phyloP scores from a whole-genome alignment of 2,329 filamentous ascomycete genomes.

The Alternaria triticimaculans region DNA sequence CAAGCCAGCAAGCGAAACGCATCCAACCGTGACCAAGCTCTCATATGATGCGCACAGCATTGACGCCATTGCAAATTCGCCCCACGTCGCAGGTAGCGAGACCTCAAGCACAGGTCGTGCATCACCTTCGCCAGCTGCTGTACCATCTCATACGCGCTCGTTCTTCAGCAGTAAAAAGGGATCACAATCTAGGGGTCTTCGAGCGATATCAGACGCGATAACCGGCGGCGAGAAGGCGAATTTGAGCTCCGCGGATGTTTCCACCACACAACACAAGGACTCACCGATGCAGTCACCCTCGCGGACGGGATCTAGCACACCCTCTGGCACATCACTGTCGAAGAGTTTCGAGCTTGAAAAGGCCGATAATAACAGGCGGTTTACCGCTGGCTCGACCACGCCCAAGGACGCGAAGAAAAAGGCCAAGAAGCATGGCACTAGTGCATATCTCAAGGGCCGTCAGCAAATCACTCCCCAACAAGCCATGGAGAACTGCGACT shows the following conservation, averaged over 20 bases:
- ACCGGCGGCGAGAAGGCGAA: slow-evolving; percentile 61
- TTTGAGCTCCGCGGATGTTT: slow-evolving; percentile 50
- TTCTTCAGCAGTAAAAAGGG: slow-evolving; percentile 47
- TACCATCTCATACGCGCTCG: slow-evolving; percentile 39
- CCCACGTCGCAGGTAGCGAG: slow-evolving; percentile 54
- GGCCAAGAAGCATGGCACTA: slow-evolving; percentile 92
- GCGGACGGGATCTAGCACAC: slow-evolving; percentile 76
- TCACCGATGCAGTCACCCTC: slow-evolving; percentile 68
- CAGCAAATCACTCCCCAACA: slow-evolving; percentile 81
- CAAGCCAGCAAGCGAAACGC: slow-evolving; percentile 50
- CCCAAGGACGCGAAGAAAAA: slow-evolving; percentile 46
- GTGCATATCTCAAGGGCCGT: slow-evolving; percentile 87
- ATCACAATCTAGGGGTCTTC: slow-evolving; percentile 69
- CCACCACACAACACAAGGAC: slow-evolving; percentile 58
- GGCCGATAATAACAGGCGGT: slow-evolving; percentile 54
- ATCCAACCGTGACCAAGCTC: slow-evolving; percentile 64
- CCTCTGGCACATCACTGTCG: slow-evolving; percentile 62
- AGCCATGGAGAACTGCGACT: slow-evolving; percentile 86
- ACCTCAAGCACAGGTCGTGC: slow-evolving; percentile 56
- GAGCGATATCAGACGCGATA: slow-evolving; percentile 80
- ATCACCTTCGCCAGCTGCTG: slow-evolving; percentile 51
- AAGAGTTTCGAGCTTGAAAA: slow-evolving; percentile 83
- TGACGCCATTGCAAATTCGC: slow-evolving; percentile 52
- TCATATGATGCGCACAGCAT: slow-evolving; percentile 59
- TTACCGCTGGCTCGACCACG: slow-evolving; percentile 53